Base-by-base conservation (phyloP, 1,284 basidiomycete genomes). In the Stygiomarasmius scandens region DNA sequence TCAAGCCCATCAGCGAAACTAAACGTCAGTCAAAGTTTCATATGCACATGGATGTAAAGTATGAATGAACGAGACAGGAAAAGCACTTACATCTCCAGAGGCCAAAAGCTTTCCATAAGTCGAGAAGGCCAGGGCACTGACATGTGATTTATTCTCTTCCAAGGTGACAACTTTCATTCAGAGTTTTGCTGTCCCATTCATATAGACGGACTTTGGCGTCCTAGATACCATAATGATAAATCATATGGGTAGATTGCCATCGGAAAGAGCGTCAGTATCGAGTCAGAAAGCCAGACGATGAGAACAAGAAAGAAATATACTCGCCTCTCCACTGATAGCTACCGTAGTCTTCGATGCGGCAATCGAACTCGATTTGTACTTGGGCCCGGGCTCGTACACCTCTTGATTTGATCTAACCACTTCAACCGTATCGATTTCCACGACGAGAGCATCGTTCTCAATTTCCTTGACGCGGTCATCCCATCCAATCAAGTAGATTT, bases 41-140 rank as follows among this genome's bases (percentile, higher is more conserved):
- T n/a, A n/a, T n/a, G n/a, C n/a, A n/a, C n/a, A n/a, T n/a, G n/a
- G n/a, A 20, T 27, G 41, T 11, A 41, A 44, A 25, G 9, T 38
- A 32, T 36, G 23, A 55, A 25, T 12, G 55, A 25, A n/a, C n/a
- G n/a, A n/a, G n/a, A 50, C 29, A 47, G 16, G 20, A 20, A 25
- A 57, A 24, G 24, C n/a, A 76, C 80, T 70, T 64, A 94, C 93
- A 71, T 96, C 93, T 51, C 93, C 94, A 3, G 86, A 80, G 49
- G 91, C 93, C 9, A 98, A 78, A 24, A 89, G 76, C 32, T 77
- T 76, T 1, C 89, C 91, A 67, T 96, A 87, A 0, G 87, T 83
- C 0, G 92, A 92, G 74, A 98, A 93, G 0, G 92, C 85, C 1
- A 99, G 72, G 0, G 88, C 85, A 25, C 89, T 89, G 14, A 98